phyloP scores from a whole-genome alignment of 1,284 basidiomycete genomes.

The Cyathus olla region DNA sequence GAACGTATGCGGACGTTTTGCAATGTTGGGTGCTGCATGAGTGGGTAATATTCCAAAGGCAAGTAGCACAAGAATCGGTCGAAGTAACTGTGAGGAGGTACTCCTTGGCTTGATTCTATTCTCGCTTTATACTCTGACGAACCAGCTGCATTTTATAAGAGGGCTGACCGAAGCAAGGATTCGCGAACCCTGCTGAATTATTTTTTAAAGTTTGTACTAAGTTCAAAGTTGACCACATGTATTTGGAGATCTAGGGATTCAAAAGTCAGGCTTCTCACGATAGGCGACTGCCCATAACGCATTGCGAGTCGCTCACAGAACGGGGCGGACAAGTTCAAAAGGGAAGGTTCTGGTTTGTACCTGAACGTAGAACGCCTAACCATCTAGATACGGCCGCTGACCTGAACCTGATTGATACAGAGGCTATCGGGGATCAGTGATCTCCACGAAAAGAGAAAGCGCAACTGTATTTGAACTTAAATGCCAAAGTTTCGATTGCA shows the following conservation, averaged over 20 bases:
- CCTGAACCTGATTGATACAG: constrained; percentile 27
- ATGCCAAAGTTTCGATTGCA: constrained; percentile 19
- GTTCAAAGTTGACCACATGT: constrained; percentile 43
- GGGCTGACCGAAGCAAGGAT: constrained; percentile 50
- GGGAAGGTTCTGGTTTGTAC: constrained; percentile 41
- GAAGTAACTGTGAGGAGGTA: constrained; percentile 8
- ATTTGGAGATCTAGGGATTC: constrained; percentile 48
- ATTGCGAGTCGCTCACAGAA: constrained; percentile 51
- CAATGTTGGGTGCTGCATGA: constrained; percentile 79
- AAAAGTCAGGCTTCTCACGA: constrained; percentile 52
- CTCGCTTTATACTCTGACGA: constrained; percentile 26
- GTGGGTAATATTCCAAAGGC: not conserved
- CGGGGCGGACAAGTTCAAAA: constrained; percentile 47
- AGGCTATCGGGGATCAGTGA: constrained; percentile 50
- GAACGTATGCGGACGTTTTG: constrained; percentile 80
- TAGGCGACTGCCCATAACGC: constrained; percentile 27
- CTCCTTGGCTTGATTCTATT: constrained; percentile 17
- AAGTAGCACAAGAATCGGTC: constrained; percentile 2
- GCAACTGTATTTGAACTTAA: constrained; percentile 36
- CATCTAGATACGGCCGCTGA: constrained; percentile 46
- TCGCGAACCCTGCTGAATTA: constrained; percentile 47
- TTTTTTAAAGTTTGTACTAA: constrained; percentile 55
- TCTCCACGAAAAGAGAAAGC: constrained; percentile 38
- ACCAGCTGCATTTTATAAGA: constrained; percentile 24
- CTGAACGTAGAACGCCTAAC: constrained; percentile 33